Evolutionary conservation across 805 yeast genomes (phyloP).

Genomic region (Zygoascus flipseniorum): DNA sequence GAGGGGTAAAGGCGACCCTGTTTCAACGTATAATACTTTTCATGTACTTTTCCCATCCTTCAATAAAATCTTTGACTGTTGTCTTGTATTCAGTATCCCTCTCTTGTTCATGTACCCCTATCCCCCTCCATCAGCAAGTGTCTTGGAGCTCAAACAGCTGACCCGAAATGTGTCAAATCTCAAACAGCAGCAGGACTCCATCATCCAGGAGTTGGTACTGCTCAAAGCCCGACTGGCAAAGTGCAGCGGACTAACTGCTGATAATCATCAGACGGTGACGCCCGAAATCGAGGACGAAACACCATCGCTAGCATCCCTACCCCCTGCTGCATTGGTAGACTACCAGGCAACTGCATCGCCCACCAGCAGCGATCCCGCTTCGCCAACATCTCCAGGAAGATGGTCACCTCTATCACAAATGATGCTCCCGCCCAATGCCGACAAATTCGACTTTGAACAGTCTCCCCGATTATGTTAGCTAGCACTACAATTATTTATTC

Average conservation of each 20-base stretch:
- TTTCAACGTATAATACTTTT: too few species aligned
- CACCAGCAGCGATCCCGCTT: not conserved
- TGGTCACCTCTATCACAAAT: not conserved
- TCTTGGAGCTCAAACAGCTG: not conserved
- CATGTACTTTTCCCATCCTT: too few species aligned
- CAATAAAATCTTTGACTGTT: not conserved
- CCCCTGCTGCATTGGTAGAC: not conserved
- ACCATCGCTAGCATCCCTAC: too few species aligned
- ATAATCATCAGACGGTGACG: too few species aligned
- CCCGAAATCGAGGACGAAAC: too few species aligned
- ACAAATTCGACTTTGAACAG: not conserved
- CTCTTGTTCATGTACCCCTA: not conserved
- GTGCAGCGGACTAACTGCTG: not conserved
- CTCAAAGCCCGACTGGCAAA: not conserved
- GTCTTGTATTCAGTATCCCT: not conserved
- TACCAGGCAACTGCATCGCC: not conserved
- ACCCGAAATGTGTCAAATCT: not conserved
- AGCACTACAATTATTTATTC: not conserved
- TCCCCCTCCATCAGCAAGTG: not conserved
- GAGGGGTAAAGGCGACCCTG: too few species aligned
- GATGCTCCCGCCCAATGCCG: not conserved
- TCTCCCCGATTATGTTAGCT: not conserved
- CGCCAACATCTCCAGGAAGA: not conserved
- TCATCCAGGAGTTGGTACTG: not conserved
- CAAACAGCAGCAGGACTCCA: not conserved